Evolutionary conservation across 140 eudicot species (phyloP), one percentile per base, ranked within the genome.

Genomic region (Oenanthe javanica): DNA sequence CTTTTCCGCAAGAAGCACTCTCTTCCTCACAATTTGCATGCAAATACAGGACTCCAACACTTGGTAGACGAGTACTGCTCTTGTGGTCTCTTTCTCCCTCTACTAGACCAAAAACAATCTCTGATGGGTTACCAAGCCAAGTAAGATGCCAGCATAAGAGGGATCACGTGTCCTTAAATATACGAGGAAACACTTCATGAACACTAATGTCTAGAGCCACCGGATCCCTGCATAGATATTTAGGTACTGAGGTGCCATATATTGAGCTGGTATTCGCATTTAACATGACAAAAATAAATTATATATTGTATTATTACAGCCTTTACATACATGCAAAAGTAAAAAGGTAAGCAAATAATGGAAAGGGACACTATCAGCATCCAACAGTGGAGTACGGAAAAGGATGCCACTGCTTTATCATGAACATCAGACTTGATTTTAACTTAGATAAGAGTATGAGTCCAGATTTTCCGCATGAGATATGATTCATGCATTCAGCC

Each of bases 121-220:
- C 16, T 72, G 51, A 21, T 11, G 55, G 77, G 81, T 64, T 76
- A 59, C 77, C 67, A 81, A 27, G 45, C 69, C 48, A 80, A 23
- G 59, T 47, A 9, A 57, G 45, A 70, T 31, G 40, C 71, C 16
- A 43, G 61, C 52, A 71, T 49, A 69, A 38, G 42, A 21, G 10
- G 71, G 79, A 78, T 73, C 84, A 89, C 36, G 81, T 83, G 48
- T 93, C 86, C 85, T 91, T 94, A 83, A 84, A 94, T 77, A 94
- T 59, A 75, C 88, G 96, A 12, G 98, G 98, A 75, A 94, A 80
- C 59, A 94, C 80, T 89, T 94, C 97, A 84, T 94, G 97, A 70
- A 79, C 91, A 76, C 86, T 85, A 64, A 90, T 83, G 88, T 94
- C 98, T 79, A 94, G 84, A 49, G 86, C 83, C 72, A 92, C 96